Evolutionary conservation across 257 asterid species (phyloP).

Genomic region (Salvia splendens): DNA sequence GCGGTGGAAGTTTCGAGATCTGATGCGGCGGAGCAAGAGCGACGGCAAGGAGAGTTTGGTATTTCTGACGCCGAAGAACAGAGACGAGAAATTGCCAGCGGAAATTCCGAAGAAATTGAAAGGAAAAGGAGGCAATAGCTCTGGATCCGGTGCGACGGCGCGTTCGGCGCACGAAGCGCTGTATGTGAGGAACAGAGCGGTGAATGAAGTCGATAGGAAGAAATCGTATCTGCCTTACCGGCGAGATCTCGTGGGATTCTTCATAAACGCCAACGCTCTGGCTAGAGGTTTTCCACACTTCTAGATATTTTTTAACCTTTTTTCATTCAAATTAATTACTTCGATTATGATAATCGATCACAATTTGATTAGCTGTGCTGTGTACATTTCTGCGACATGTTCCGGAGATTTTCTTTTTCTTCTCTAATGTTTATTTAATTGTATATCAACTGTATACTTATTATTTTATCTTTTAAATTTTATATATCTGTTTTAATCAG

Average conservation of each 20-base stretch:
- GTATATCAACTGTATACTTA: neutral
- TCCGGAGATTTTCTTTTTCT: too few relatives aligned
- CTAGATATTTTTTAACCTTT: conserved; percentile 22
- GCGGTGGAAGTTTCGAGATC: conserved; percentile 73
- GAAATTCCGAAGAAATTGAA: conserved; percentile 37
- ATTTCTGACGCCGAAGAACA: conserved; percentile 53
- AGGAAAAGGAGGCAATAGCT: conserved; percentile 22
- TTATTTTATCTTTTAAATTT: too few relatives aligned
- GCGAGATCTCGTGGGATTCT: conserved; percentile 69
- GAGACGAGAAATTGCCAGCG: conserved; percentile 31
- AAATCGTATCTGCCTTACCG: conserved; percentile 82
- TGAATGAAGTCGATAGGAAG: conserved; percentile 53
- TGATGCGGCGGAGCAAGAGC: conserved; percentile 81
- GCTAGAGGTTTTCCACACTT: conserved; percentile 43
- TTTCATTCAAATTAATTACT: too few relatives aligned
- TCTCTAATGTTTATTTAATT: neutral
- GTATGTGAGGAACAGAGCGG: conserved; percentile 53
- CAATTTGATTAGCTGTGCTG: too few relatives aligned
- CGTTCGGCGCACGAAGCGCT: conserved; percentile 70
- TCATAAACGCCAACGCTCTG: conserved; percentile 51
- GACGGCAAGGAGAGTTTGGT: conserved; percentile 78
- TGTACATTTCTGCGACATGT: too few relatives aligned
- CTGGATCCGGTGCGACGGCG: conserved; percentile 23
- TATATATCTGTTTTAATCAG: neutral
- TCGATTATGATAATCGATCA: too few relatives aligned